phyloP scores from a whole-genome alignment of 139 green algal genomes.

The Chlorella sp. region DNA sequence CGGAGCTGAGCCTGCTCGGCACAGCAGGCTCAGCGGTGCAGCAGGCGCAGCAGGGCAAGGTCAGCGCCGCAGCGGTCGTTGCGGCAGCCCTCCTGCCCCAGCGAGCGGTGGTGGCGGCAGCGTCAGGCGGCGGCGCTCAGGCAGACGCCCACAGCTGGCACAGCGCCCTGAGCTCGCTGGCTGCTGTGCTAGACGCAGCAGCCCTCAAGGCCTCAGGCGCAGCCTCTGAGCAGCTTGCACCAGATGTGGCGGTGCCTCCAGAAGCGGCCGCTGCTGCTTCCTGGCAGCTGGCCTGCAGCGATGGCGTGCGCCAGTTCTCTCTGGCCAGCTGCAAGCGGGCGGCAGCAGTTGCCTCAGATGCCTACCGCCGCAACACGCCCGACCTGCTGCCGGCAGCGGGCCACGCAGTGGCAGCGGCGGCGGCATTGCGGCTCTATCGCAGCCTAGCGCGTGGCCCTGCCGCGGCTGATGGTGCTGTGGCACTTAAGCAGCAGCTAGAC shows the following conservation, averaged over 20 bases:
- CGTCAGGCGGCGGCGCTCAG: background rate
- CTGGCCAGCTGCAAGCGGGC: constrained; percentile 15
- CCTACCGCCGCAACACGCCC: constrained; percentile 21
- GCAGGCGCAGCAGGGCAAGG: background rate
- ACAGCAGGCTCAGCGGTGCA: background rate
- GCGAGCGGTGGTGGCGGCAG: background rate
- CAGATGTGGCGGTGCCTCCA: background rate
- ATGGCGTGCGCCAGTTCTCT: background rate
- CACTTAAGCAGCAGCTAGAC: constrained; percentile 5
- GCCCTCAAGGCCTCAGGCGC: background rate
- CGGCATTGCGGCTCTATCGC: constrained; percentile 11
- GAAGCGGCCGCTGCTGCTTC: constrained; percentile 4
- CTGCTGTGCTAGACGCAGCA: constrained; percentile 14
- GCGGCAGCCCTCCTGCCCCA: background rate
- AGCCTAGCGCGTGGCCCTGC: constrained; percentile 15
- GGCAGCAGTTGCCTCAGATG: constrained; percentile 5
- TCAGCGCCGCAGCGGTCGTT: background rate
- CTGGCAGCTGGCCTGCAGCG: constrained; percentile 20
- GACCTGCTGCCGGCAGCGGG: constrained; percentile 13
- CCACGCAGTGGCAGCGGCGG: constrained; percentile 14
- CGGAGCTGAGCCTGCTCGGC: background rate
- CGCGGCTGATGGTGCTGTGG: background rate
- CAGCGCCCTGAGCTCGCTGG: background rate
- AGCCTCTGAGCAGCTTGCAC: background rate
- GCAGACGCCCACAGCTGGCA: background rate